Conservation (phyloP, 2,329 filamentous ascomycete genomes). For the Claviceps digitariae region DNA sequence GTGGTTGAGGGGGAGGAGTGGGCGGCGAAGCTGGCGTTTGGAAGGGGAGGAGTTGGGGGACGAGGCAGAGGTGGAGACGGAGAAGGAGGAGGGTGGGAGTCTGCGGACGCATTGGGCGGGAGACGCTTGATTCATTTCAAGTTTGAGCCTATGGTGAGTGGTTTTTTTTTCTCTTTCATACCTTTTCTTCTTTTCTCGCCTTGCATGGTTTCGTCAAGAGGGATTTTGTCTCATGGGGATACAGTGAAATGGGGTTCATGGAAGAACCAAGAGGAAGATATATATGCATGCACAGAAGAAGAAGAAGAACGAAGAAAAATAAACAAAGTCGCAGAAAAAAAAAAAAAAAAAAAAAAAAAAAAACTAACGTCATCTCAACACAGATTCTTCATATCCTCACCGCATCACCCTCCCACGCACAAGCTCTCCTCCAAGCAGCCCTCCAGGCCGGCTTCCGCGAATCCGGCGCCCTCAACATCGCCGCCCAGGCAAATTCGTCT, state of each 20-base stretch:
- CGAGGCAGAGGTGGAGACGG: not conserved
- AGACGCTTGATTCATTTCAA: constrained; percentile 64
- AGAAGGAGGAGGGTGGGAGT: not conserved
- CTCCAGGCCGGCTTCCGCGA: constrained; percentile 79
- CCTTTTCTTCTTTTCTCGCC: not conserved
- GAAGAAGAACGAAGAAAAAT: too few species aligned
- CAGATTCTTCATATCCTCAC: constrained; percentile 84
- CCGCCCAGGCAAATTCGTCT: constrained; percentile 20
- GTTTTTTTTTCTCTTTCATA: constrained; percentile 28
- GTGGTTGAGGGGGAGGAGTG: constrained; percentile 26
- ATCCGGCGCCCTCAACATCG: constrained; percentile 65
- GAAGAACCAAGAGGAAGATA: too few species aligned
- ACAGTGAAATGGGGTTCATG: too few species aligned
- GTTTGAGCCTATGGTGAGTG: constrained; percentile 82
- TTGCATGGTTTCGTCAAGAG: not conserved
- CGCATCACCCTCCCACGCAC: constrained; percentile 60
- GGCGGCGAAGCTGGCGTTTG: constrained; percentile 17
- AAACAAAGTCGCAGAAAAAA: too few species aligned
- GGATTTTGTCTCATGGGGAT: too few species aligned
- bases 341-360: too few species aligned
- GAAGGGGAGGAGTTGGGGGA: constrained; percentile 1
- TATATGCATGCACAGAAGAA: not conserved
- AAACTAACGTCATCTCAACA: not conserved
- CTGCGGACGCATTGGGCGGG: constrained; percentile 5
- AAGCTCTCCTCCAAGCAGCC: constrained; percentile 61